phyloP scores from a whole-genome alignment of 306 rosid species.

The Cicer pinnatifidum region DNA sequence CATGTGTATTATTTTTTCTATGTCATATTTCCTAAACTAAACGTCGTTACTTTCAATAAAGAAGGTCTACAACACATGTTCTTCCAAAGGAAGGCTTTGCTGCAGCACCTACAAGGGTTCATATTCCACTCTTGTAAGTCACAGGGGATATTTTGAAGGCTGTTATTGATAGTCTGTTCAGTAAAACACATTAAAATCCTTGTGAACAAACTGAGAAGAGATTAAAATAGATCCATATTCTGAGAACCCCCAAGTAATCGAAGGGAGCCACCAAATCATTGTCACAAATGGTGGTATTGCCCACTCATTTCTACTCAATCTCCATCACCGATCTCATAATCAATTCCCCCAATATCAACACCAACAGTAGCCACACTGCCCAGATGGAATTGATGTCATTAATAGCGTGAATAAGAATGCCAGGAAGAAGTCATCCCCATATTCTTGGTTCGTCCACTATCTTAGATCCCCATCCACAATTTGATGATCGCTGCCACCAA shows the following conservation, averaged over 20 bases:
- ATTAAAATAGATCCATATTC: slow-evolving; percentile 49
- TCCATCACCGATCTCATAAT: neutral
- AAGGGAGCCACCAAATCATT: slow-evolving; percentile 47
- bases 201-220: slow-evolving; percentile 27
- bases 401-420: neutral
- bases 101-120: neutral
- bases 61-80: neutral
- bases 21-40: neutral
- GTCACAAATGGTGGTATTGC: neutral
- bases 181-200: slow-evolving; percentile 36
- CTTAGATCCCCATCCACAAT: neutral
- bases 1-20: neutral
- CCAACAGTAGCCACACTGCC: neutral
- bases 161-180: slow-evolving; percentile 33
- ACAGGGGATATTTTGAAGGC: slow-evolving; percentile 39
- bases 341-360: neutral
- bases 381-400: neutral
- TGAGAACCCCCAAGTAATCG: slow-evolving; percentile 46
- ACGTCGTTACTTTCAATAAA: neutral
- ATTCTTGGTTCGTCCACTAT: neutral
- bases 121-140: slow-evolving; percentile 34
- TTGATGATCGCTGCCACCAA: neutral
- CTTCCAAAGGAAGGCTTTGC: neutral
- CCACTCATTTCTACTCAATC: neutral
- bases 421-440: neutral